Conservation (phyloP, 805 yeast genomes). For the Scheffersomyces stipitis region DNA sequence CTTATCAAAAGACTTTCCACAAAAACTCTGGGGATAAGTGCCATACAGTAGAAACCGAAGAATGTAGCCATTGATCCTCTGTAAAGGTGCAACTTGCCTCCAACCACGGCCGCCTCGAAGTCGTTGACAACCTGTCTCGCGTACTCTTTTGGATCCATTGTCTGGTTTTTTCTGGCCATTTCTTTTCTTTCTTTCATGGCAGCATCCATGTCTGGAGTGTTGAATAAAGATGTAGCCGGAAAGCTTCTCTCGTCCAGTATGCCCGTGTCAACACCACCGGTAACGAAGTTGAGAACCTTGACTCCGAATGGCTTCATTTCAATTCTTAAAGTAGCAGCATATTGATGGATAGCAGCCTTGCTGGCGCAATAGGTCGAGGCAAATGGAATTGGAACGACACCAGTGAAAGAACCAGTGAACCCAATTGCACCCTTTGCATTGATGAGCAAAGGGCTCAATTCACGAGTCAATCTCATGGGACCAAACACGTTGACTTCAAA, state of each 20-base stretch:
- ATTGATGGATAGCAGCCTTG: slow-evolving; percentile 76
- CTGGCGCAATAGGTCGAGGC: slow-evolving; percentile 64
- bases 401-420: slow-evolving; percentile 74
- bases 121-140: slow-evolving; percentile 57
- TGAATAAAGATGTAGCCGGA: slow-evolving; percentile 55
- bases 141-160: slow-evolving; percentile 59
- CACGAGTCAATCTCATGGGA: slow-evolving; percentile 62
- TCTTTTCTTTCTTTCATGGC: slow-evolving; percentile 52
- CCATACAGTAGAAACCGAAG: slow-evolving; percentile 17
- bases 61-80: slow-evolving; percentile 51
- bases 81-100: slow-evolving; percentile 48
- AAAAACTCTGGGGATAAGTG: slow-evolving; percentile 47
- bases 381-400: slow-evolving; percentile 67
- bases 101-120: slow-evolving; percentile 35
- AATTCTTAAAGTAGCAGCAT: slow-evolving; percentile 58
- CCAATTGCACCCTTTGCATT: slow-evolving; percentile 67
- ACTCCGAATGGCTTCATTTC: slow-evolving; percentile 76
- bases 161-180: slow-evolving; percentile 60
- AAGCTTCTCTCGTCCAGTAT: slow-evolving; percentile 66
- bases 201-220: slow-evolving; percentile 48
- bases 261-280: slow-evolving; percentile 74
- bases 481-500: slow-evolving; percentile 71
- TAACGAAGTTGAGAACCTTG: slow-evolving; percentile 63
- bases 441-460: slow-evolving; percentile 54
- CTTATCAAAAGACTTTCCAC: slow-evolving; percentile 39